phyloP scores from a whole-genome alignment of 139 green algal genomes.

The Dunaliella sp. region DNA sequence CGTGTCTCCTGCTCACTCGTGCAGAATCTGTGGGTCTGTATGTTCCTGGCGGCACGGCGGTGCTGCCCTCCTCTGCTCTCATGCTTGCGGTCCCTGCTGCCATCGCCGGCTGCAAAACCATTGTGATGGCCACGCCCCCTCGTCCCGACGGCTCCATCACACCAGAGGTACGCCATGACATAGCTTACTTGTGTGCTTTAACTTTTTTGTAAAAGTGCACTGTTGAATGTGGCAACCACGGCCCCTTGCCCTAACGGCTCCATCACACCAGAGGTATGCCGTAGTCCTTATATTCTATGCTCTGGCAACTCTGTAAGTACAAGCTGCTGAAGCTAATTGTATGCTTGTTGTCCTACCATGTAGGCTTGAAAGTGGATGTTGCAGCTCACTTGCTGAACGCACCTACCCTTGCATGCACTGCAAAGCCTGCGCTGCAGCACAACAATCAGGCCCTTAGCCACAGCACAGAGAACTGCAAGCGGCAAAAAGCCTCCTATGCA shows the following conservation, averaged over 20 bases:
- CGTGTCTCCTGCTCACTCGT: conserved; percentile 7
- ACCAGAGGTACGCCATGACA: conserved; percentile 63
- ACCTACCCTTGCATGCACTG: too few species aligned
- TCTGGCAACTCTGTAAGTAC: too few species aligned
- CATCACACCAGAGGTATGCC: conserved; percentile 63
- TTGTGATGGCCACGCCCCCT: conserved; percentile 92
- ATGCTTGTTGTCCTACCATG: too few species aligned
- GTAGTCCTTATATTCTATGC: too few species aligned
- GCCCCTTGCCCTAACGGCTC: conserved; percentile 66
- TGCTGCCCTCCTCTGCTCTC: conserved; percentile 91
- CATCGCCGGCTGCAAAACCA: conserved; percentile 85
- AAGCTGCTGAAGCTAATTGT: too few species aligned
- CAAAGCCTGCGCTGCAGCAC: too few species aligned
- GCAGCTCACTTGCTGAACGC: too few species aligned
- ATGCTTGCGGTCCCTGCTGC: conserved; percentile 94
- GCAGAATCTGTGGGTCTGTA: conserved; percentile 85
- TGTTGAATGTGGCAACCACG: conserved; percentile 96
- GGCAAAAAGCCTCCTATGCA: too few species aligned
- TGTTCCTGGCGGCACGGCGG: conserved; percentile 93
- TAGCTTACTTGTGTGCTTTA: neutral
- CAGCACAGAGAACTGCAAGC: too few species aligned
- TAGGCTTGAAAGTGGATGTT: too few species aligned
- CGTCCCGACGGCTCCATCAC: conserved; percentile 73
- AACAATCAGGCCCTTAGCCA: too few species aligned
- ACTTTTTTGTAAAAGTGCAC: conserved; percentile 83